phyloP scores from a whole-genome alignment of 2,329 filamentous ascomycete species.

The Colletotrichum cordylinicola region DNA sequence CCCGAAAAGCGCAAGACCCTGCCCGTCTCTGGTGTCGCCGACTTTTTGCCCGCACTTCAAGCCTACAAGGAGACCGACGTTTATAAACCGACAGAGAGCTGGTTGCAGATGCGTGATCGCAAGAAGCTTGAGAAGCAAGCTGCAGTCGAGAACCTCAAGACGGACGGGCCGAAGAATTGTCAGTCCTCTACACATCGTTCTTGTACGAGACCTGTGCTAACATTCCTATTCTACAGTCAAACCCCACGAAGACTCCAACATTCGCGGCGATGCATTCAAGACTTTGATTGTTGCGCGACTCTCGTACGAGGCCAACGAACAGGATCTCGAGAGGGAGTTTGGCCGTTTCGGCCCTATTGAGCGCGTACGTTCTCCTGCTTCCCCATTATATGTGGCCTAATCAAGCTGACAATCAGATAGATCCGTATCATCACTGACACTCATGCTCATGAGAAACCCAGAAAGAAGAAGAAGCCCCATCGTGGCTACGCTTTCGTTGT shows the following conservation, averaged over 20 bases:
- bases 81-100: constrained; percentile 87
- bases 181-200: not conserved
- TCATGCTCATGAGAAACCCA: constrained; percentile 70
- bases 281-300: constrained; percentile 92
- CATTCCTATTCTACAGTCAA: constrained; percentile 62
- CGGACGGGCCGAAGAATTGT: constrained; percentile 66
- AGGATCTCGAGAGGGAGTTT: constrained; percentile 93
- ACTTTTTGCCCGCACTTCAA: constrained; percentile 75
- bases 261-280: constrained; percentile 92
- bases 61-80: constrained; percentile 80
- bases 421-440: constrained; percentile 88
- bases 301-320: constrained; percentile 86
- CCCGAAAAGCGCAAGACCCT: constrained; percentile 83
- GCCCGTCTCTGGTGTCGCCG: constrained; percentile 74
- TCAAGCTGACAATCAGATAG: constrained; percentile 46
- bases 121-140: constrained; percentile 82
- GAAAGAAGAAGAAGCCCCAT: constrained; percentile 82
- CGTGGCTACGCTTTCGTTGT: constrained; percentile 96
- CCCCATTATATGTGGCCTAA: not conserved
- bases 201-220: constrained; percentile 23
- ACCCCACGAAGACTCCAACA: constrained; percentile 83
- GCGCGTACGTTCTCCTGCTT: constrained; percentile 61
- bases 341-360: constrained; percentile 93
- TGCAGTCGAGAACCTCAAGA: constrained; percentile 66
- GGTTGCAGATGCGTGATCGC: constrained; percentile 86